These are phyloP conservation scores for Pseudocercospora eumusae DNA, from an alignment of 2,329 filamentous ascomycete species.

Conservation along the genomic window DNA sequence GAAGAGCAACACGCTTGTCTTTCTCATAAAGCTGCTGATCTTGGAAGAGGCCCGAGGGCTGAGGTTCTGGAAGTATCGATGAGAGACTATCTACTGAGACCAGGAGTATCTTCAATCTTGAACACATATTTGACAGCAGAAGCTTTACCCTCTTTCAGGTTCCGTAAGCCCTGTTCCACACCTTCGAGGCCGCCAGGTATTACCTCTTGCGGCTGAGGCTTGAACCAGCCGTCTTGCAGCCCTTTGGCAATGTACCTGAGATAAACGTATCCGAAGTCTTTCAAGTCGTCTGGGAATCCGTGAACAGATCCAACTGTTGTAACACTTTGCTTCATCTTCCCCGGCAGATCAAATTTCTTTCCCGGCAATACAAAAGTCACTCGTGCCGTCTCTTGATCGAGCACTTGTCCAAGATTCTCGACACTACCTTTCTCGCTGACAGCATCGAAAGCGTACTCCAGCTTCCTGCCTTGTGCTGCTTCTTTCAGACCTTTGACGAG, in stretches of 20 bases:
- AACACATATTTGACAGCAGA: conserved; percentile 67
- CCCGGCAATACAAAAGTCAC: conserved; percentile 40
- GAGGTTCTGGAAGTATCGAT: neutral
- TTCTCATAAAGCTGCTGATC: neutral
- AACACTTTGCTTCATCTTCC: conserved; percentile 41
- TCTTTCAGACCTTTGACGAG: conserved; percentile 37
- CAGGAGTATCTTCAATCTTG: conserved; percentile 53
- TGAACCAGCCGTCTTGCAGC: conserved; percentile 42
- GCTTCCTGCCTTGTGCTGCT: conserved; percentile 29
- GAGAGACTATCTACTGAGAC: conserved; percentile 4
- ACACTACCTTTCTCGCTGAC: conserved; percentile 38
- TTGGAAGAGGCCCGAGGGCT: neutral
- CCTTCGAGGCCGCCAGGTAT: conserved; percentile 58
- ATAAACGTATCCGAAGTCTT: conserved; percentile 42
- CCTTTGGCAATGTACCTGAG: conserved; percentile 38
- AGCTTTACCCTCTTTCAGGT: conserved; percentile 61
- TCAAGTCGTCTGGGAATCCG: conserved; percentile 32
- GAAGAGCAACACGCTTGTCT: too few species aligned
- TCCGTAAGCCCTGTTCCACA: conserved; percentile 55
- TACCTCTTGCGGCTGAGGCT: conserved; percentile 49
- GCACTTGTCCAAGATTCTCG: conserved; percentile 43
- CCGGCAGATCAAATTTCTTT: conserved; percentile 47
- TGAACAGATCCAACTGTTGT: conserved; percentile 44
- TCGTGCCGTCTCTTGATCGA: conserved; percentile 39
- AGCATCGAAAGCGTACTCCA: conserved; percentile 40